These are phyloP conservation scores for Casuarina equisetifolia DNA, from an alignment of 306 rosid genomes.

Conservation along the genomic window DNA sequence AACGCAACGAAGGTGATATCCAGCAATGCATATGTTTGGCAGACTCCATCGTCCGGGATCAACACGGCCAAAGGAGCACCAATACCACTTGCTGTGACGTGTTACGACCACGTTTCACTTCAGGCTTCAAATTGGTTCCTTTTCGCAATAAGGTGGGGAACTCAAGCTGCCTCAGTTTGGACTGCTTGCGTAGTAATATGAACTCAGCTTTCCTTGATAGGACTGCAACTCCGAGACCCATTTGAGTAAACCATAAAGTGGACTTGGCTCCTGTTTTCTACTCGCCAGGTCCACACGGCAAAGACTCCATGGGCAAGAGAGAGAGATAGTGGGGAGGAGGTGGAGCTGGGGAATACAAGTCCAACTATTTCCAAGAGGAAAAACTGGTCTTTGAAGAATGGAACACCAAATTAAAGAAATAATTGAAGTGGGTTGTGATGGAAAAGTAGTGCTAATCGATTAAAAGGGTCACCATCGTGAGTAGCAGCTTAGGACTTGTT, in stretches of 20 bases:
- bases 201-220: conserved; percentile 1
- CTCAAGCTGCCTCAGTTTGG: neutral
- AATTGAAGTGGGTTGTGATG: conserved; percentile 1
- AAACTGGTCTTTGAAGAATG: conserved; percentile 36
- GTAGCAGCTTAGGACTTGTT: conserved; percentile 38
- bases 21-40: too few relatives aligned
- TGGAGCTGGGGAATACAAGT: conserved; percentile 26
- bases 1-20: too few relatives aligned
- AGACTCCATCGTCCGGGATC: too few relatives aligned
- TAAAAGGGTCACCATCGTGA: conserved; percentile 30
- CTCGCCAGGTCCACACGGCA: conserved; percentile 76
- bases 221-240: neutral
- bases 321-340: conserved; percentile 12
- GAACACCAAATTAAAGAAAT: neutral
- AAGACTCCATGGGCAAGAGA: conserved; percentile 40
- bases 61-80: too few relatives aligned
- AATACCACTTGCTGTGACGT: too few relatives aligned
- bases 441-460: neutral
- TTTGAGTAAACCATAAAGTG: conserved; percentile 45
- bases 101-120: too few relatives aligned
- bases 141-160: neutral
- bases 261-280: conserved; percentile 22
- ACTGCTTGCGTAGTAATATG: conserved; percentile 24
- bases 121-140: too few relatives aligned
- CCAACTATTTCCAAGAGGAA: conserved; percentile 76